Conservation (phyloP, 495 filamentous ascomycete genomes). For the Physcia stellaris region DNA sequence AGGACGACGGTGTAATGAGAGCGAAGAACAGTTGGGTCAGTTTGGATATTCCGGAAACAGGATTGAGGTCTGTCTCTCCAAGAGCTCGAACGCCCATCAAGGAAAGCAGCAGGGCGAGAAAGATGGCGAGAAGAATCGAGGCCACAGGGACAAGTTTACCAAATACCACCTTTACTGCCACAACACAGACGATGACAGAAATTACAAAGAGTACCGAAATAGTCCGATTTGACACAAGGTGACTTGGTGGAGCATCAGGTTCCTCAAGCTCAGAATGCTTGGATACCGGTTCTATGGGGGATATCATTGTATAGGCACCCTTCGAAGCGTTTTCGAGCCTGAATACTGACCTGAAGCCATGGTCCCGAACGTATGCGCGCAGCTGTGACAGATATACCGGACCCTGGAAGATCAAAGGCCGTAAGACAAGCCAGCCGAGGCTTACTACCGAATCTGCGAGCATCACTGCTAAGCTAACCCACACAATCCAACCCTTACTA, state of each 20-base stretch:
- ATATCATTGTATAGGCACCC: constrained; percentile 27
- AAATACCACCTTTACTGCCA: constrained; percentile 69
- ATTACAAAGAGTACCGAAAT: constrained; percentile 61
- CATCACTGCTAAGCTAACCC: constrained; percentile 93
- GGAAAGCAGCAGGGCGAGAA: constrained; percentile 76
- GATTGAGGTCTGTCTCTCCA: constrained; percentile 93
- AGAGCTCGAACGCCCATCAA: constrained; percentile 93
- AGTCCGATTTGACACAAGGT: constrained; percentile 61
- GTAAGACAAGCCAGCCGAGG: constrained; percentile 63
- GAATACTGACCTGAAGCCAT: constrained; percentile 5
- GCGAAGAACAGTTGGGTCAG: constrained; percentile 91
- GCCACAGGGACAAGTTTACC: constrained; percentile 47
- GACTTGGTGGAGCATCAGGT: constrained; percentile 67
- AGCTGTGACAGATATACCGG: constrained; percentile 21
- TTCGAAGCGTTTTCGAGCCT: constrained; percentile 1
- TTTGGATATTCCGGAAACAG: constrained; percentile 93
- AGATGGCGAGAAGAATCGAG: constrained; percentile 66
- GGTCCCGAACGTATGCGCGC: constrained; percentile 17
- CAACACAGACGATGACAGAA: constrained; percentile 66
- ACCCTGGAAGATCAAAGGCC: constrained; percentile 36
- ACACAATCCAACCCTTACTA: constrained; percentile 97
- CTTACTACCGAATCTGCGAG: constrained; percentile 83
- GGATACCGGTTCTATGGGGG: constrained; percentile 13
- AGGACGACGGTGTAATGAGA: constrained; percentile 64
- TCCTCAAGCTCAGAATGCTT: constrained; percentile 17